Percentiles rank a stretch among this genome's conserved stretches.
phyloP scores from a whole-genome alignment of 352 stramenopile species.

The Thraustotheca clavata region DNA sequence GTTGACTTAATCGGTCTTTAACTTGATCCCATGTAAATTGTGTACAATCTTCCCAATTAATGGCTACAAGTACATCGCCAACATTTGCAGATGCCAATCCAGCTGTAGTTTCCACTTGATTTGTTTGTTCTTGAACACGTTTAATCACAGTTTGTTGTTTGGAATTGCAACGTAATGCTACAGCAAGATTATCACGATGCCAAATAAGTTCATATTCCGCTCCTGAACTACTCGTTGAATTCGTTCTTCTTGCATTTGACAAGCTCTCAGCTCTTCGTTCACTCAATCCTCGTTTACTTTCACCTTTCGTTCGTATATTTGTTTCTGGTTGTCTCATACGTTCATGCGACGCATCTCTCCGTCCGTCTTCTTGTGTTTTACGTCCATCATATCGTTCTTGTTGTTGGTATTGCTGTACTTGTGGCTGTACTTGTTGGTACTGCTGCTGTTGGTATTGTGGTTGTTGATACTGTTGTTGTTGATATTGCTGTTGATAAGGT shows the following conservation, averaged over 20 bases:
- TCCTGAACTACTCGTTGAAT: no score
- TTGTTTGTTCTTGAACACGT: not conserved
- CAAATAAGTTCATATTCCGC: slow-evolving; percentile 20
- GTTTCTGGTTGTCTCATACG: no score
- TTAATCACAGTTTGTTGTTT: slow-evolving; percentile 11
- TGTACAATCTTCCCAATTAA: slow-evolving; percentile 16
- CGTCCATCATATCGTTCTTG: no score
- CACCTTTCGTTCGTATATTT: no score
- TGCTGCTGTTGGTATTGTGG: not conserved
- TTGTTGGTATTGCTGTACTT: slow-evolving; percentile 4
- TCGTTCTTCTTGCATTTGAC: no score
- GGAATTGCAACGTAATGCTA: slow-evolving; percentile 6
- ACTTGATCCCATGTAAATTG: slow-evolving; percentile 1
- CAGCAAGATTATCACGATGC: slow-evolving; percentile 11
- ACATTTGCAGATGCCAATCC: not conserved
- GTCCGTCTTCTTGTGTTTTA: no score
- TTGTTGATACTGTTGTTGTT: not conserved
- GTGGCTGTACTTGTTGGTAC: not conserved
- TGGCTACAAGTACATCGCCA: slow-evolving; percentile 12
- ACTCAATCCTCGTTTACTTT: no score
- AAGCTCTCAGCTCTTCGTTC: no score
- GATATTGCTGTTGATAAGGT: not conserved
- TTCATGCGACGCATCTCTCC: no score
- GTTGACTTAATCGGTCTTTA: not conserved
- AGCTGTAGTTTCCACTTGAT: slow-evolving; percentile 14